phyloP scores from a whole-genome alignment of 352 stramenopile genomes.

The Globisporangium solare region DNA sequence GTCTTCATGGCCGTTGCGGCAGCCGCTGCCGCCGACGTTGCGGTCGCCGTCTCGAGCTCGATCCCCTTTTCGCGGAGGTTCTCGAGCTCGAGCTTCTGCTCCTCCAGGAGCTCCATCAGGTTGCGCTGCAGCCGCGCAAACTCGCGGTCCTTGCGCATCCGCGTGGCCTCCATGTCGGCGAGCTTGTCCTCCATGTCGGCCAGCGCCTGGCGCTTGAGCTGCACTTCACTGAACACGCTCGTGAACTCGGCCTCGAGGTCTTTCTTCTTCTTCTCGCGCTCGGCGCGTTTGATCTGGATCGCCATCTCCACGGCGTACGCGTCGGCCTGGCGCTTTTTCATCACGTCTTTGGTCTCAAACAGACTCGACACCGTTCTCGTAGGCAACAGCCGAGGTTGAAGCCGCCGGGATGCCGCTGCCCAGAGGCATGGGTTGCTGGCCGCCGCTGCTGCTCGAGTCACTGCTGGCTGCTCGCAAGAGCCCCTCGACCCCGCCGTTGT shows the following conservation, averaged over 20 bases:
- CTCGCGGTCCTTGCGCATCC: slow-evolving; percentile 90
- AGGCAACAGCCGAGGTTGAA: slow-evolving; percentile 18
- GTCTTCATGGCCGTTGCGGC: slow-evolving; percentile 88
- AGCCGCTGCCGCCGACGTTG: slow-evolving; percentile 88
- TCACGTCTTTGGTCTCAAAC: slow-evolving; percentile 42
- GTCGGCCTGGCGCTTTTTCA: slow-evolving; percentile 62
- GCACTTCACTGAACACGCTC: slow-evolving; percentile 87
- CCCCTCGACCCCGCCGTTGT: slow-evolving; percentile 55
- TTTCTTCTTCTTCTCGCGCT: slow-evolving; percentile 89
- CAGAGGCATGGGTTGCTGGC: slow-evolving; percentile 26
- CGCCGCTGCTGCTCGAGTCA: slow-evolving; percentile 11
- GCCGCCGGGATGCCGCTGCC: slow-evolving; percentile 42
- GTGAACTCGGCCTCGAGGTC: slow-evolving; percentile 91
- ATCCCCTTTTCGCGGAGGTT: slow-evolving; percentile 88
- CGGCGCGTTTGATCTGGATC: slow-evolving; percentile 89
- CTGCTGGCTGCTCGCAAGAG: slow-evolving; percentile 21
- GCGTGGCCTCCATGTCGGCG: slow-evolving; percentile 90
- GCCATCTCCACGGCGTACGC: slow-evolving; percentile 91
- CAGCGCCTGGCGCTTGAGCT: slow-evolving; percentile 83
- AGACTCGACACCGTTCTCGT: slow-evolving; percentile 39
- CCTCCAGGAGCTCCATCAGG: slow-evolving; percentile 91
- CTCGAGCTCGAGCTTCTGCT: slow-evolving; percentile 93
- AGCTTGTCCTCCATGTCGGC: slow-evolving; percentile 81
- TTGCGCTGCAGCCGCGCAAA: slow-evolving; percentile 91
- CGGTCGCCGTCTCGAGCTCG: slow-evolving; percentile 88